Evolutionary conservation across 2,329 filamentous ascomycete species (phyloP), one percentile per base, ranked within the genome.

Genomic region (Aureobasidium lini): DNA sequence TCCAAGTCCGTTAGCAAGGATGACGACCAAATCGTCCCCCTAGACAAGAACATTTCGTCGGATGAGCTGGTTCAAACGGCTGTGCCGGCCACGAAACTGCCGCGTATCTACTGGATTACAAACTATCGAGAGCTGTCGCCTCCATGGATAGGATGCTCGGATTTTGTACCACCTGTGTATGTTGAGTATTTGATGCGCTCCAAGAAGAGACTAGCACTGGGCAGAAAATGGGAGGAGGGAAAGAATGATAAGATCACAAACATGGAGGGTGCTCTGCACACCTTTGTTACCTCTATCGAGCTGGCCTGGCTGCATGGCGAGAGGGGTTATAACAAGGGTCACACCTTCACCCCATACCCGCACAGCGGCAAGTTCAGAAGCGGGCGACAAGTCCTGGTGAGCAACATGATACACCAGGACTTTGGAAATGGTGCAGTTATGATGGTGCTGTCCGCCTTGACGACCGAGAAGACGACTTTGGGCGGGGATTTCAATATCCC

Each of bases 251-350:
- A 59, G 10, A 59, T 59, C 36, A 59, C 56, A 9, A 59, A 59
- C 29, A 59, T 59, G 56, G 56, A 59, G 13, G 56, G 56, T 29
- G 56, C 56, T 10, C 32, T 59, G 36, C 44, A 59, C 36, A 59
- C 56, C 7, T 59, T 59, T 16, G 56, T 50, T 4, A 59, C 46
- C n/a, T 44, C 46, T n/a, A 43, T 59, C 31, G 56, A 42, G 23
- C 16, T 49, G 28, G 56, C 56, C 18, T 49, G 44, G 44, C 10
- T 50, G 4, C 56, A 59, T 15, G 56, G 56, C 4, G 44, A 59
- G 7, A 39, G 10, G 23, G 32, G 54, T 18, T 57, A 43, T 6
- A 23, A 57, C 34, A 15, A 40, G 2, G 54, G 54, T 2, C 56
- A 59, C 16, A 43, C 42, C 29, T 49, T 59, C 31, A 44, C 34